Evolutionary conservation across 768 basidiomycete genomes (phyloP).

Genomic region (Crucibulum laeve): DNA sequence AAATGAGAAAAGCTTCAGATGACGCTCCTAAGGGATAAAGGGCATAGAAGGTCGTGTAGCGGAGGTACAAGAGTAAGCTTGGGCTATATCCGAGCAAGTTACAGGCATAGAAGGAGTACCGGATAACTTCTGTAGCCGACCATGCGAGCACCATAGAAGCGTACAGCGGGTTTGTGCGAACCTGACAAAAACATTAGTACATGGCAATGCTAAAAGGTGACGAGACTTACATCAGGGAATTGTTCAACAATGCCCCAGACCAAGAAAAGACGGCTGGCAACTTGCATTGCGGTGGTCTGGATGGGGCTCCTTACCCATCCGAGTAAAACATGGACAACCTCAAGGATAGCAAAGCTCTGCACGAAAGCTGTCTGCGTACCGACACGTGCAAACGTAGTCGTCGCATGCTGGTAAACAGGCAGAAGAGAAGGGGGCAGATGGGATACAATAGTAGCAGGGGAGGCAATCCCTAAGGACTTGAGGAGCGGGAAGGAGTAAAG

Average conservation of each 20-base stretch:
- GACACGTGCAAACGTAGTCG: constrained; percentile 57
- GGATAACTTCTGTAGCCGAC: constrained; percentile 87
- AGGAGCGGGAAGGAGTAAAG: constrained; percentile 29
- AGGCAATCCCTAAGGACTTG: constrained; percentile 20
- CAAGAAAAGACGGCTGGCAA: constrained; percentile 73
- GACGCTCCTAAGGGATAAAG: constrained; percentile 93
- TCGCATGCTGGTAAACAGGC: constrained; percentile 44
- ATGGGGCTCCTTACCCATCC: constrained; percentile 80
- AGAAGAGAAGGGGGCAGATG: constrained; percentile 33
- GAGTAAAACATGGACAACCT: constrained; percentile 75
- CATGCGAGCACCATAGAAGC: constrained; percentile 91
- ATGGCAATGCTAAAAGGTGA: background rate
- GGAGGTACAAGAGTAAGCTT: constrained; percentile 56
- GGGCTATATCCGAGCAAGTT: constrained; percentile 54
- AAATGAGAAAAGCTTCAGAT: constrained; percentile 84
- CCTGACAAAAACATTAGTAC: constrained; percentile 27
- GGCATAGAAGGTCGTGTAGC: constrained; percentile 91
- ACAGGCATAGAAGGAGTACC: constrained; percentile 84
- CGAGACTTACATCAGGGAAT: constrained; percentile 51
- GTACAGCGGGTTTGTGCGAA: constrained; percentile 74
- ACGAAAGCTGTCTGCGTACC: constrained; percentile 64
- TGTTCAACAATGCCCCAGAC: constrained; percentile 80
- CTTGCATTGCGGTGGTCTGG: constrained; percentile 73
- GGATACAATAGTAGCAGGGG: constrained; percentile 23
- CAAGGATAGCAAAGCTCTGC: constrained; percentile 80